phyloP scores from a whole-genome alignment of 352 stramenopile genomes.

The Pythium grandisporangium region DNA sequence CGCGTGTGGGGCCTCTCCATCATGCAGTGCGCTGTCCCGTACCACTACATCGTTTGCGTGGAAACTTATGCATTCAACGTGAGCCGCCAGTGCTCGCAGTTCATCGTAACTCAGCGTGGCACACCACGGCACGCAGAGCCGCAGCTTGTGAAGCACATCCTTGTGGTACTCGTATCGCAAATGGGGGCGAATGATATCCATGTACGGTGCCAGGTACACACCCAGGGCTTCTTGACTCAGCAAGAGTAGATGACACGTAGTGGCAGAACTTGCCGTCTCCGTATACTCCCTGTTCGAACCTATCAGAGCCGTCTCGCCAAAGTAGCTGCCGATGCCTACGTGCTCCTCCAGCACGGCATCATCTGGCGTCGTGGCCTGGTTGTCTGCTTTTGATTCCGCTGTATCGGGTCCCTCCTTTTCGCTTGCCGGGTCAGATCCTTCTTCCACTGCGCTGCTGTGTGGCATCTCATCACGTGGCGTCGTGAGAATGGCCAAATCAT shows the following conservation, averaged over 20 bases:
- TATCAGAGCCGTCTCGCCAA: slow-evolving; percentile 43
- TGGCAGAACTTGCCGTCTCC: slow-evolving; percentile 28
- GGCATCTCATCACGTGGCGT: too few species aligned
- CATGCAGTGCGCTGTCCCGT: slow-evolving; percentile 18
- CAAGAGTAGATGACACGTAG: slow-evolving; percentile 30
- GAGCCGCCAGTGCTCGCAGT: slow-evolving; percentile 30
- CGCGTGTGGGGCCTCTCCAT: slow-evolving; percentile 2
- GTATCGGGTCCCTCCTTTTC: too few species aligned
- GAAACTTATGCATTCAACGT: slow-evolving; percentile 33
- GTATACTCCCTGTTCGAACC: slow-evolving; percentile 27
- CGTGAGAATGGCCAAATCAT: neutral
- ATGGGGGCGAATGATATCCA: slow-evolving; percentile 55
- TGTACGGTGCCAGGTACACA: slow-evolving; percentile 52
- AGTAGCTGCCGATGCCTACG: slow-evolving; percentile 38
- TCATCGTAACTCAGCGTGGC: slow-evolving; percentile 35
- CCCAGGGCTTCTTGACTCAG: slow-evolving; percentile 41
- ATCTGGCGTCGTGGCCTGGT: too few species aligned
- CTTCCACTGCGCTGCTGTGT: too few species aligned
- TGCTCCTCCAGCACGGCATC: slow-evolving; percentile 20
- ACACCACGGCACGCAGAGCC: slow-evolving; percentile 30
- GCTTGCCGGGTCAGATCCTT: too few species aligned
- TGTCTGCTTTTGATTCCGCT: too few species aligned
- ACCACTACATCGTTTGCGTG: slow-evolving; percentile 30
- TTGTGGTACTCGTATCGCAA: slow-evolving; percentile 40
- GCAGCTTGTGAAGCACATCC: slow-evolving; percentile 35